Base-by-base conservation (phyloP, 129 eudicot genomes). In the Sambucus nigra region DNA sequence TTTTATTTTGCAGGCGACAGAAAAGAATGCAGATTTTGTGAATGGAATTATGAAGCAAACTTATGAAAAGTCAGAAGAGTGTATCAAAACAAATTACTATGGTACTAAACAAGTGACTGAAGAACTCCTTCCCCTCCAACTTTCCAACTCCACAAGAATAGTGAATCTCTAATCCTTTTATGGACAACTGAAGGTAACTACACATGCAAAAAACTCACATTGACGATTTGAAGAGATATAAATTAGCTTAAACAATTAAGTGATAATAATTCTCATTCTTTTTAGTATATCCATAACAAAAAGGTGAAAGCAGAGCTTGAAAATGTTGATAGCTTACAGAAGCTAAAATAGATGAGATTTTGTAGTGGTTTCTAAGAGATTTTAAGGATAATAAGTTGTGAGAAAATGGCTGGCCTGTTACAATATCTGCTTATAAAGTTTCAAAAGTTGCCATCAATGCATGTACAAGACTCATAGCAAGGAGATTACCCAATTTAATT, bases 141-240 rank as follows among this genome's bases (percentile, higher is more conserved):
- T 57, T 25, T 73, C 80, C 4, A 51, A 9, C 13, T 69, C 84
- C 4, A 67, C 84, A 15, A 69, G 80, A 73, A 69, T 78, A 28
- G 80, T 78, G 5, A 78, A 69, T 24, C 35, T 78, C 15, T 51
- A 74, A 9, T 73, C 84, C 45, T 15, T 0, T 14, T 61, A 5
- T 13, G 74, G 74, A 47, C 52, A 65, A 17, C 68, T 78, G 51
- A 20, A 13, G 38, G 80, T 65, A 73, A 53, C 18, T 39, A 11
- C 8, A 44, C 14, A 40, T 10, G 5, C 27, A 4, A 0, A 12
- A 24, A 11, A 26, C 18, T 12, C 28, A 27, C 52, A 35, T 50
- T 7, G 13, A 8, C 22, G n/a, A 7, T 47, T 9, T n/a, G n/a
- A n/a, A n/a, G n/a, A n/a, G n/a, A n/a, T n/a, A n/a, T n/a, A 9